Base-by-base conservation (phyloP, 441 rosid species). In the Hura crepitans region DNA sequence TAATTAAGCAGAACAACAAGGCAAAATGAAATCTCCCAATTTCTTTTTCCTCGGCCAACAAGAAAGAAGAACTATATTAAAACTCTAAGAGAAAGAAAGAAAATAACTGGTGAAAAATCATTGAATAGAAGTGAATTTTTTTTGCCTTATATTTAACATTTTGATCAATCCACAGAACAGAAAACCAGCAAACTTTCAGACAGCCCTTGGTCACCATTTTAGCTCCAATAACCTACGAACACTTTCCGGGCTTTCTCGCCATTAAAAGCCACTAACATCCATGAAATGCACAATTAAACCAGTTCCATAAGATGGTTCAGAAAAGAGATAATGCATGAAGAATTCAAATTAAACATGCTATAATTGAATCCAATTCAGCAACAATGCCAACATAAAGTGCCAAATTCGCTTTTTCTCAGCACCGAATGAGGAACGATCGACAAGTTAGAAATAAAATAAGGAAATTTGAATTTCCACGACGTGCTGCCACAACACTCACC, bases 401-500 rank as follows among this genome's bases (percentile, higher is more conserved):
- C 10, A 43, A 56, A 30, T 56, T 14, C 25, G 10, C 22, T 17
- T 50, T 17, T 50, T n/a, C 25, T 50, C 18, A 1, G 23, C 56
- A 31, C n/a, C 50, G 33, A 28, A 62, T 22, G 17, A 11, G 33
- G 42, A 69, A 20, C 43, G 55, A 13, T 22, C 27, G 0, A 51
- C 30, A 77, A 15, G 43, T 35, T 68, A 17, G 4, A 30, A 5
- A 20, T 12, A 53, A 31, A 39, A 22, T 20, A n/a, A 4, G 33
- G 46, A 49, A 70, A 30, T 60, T 65, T 2, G 37, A 64, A 43
- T 49, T 67, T 42, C 49, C 56, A 31, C 18, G n/a, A 45, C 22
- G 25, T 20, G 47, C 65, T 22, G 23, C 10, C 11, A 37, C 14
- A 68, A 72, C 42, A 76, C 91, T 75, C 78, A 93, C 97, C 97